These are phyloP conservation scores for Phascolomyces articulosus DNA, from an alignment of 371 early-diverging fungal genomes.

Conservation along the genomic window DNA sequence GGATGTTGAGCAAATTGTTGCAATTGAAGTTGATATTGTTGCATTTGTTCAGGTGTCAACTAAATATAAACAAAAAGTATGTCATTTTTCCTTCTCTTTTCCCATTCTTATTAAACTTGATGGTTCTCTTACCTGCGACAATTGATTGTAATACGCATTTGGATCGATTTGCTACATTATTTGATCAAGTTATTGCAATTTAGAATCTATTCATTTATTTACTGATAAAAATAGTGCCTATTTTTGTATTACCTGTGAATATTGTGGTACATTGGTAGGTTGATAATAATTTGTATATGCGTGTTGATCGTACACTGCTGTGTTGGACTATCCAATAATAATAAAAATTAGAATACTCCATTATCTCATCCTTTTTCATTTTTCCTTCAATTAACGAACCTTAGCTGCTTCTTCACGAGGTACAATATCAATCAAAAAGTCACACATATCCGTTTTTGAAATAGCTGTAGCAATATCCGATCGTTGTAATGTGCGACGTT, in stretches of 20 bases:
- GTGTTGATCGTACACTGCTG: slow-evolving; percentile 29
- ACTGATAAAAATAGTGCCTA: slow-evolving; percentile 13
- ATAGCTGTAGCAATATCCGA: slow-evolving; percentile 96
- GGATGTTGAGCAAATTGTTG: slow-evolving; percentile 38
- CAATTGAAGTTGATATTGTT: slow-evolving; percentile 39
- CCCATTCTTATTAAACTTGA: too few relatives aligned
- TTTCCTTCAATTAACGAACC: slow-evolving; percentile 3
- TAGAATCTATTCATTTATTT: too few relatives aligned
- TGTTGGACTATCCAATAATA: slow-evolving; percentile 15
- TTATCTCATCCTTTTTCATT: too few relatives aligned
- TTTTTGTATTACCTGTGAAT: slow-evolving; percentile 17
- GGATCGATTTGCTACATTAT: slow-evolving; percentile 18
- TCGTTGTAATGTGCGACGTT: slow-evolving; percentile 96
- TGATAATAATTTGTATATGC: slow-evolving; percentile 30
- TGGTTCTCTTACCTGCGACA: slow-evolving; percentile 20
- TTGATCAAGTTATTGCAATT: too few relatives aligned
- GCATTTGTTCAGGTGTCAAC: slow-evolving; percentile 48
- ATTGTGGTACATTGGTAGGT: slow-evolving; percentile 26
- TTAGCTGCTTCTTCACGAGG: slow-evolving; percentile 84
- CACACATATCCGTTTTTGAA: slow-evolving; percentile 95
- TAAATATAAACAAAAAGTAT: neutral
- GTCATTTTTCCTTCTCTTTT: neutral
- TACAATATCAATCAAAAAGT: slow-evolving; percentile 99
- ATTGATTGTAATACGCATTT: slow-evolving; percentile 17
- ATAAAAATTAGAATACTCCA: too few relatives aligned